Percentiles rank a stretch among this genome's conserved stretches.
Conservation (phyloP, 805 yeast species). For the Ogataea pignaliae region DNA sequence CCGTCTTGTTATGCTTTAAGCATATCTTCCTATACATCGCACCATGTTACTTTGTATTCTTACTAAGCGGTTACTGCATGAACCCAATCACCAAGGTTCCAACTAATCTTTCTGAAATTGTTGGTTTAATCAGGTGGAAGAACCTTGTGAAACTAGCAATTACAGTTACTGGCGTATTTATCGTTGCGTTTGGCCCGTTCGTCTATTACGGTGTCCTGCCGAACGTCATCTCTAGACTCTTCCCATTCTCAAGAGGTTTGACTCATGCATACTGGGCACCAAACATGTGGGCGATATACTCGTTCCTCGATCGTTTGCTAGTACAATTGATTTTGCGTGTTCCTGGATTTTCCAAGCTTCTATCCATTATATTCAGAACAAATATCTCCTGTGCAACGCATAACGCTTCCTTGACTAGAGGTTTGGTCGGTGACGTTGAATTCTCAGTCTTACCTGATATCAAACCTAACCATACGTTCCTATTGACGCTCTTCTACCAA, state of each 20-base stretch:
- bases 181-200: slow-evolving; percentile 77
- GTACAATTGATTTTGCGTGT: slow-evolving; percentile 38
- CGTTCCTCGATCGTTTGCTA: slow-evolving; percentile 71
- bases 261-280: slow-evolving; percentile 99
- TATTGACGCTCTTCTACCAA: slow-evolving; percentile 82
- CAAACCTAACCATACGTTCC: slow-evolving; percentile 70
- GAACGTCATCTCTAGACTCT: slow-evolving; percentile 63
- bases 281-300: slow-evolving; percentile 92
- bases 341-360: slow-evolving; percentile 41
- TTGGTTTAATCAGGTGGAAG: slow-evolving; percentile 41
- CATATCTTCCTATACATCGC: slow-evolving; percentile 92
- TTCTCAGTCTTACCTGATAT: slow-evolving; percentile 79
- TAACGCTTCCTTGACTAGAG: slow-evolving; percentile 51
- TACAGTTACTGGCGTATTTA: slow-evolving; percentile 58
- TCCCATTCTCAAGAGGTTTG: slow-evolving; percentile 91
- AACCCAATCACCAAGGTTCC: slow-evolving; percentile 26
- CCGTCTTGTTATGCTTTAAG: slow-evolving; percentile 82
- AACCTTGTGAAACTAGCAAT: slow-evolving; percentile 58
- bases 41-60: slow-evolving; percentile 83
- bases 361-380: slow-evolving; percentile 23
- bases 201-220: slow-evolving; percentile 55
- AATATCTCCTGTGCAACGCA: slow-evolving; percentile 2
- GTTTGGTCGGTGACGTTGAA: slow-evolving; percentile 86
- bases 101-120: slow-evolving; percentile 15
- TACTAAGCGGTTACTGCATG: slow-evolving; percentile 71